Evolutionary conservation across 2,329 filamentous ascomycete species (phyloP), one percentile per base, ranked within the genome.

Genomic region (Arthroderma uncinatum): DNA sequence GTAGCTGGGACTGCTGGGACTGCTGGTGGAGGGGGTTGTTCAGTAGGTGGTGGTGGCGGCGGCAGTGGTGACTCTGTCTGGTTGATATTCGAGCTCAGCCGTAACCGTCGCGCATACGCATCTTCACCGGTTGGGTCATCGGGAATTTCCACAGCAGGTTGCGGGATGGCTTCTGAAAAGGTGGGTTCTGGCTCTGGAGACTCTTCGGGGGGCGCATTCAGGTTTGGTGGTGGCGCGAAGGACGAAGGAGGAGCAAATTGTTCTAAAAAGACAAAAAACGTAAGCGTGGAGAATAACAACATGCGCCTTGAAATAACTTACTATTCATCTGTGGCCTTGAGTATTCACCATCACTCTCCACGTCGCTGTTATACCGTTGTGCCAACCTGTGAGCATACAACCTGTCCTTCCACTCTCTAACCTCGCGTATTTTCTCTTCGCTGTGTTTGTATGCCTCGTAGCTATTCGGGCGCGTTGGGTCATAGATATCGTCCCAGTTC

Each of bases 401-500:
- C 37, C 87, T 74, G 40, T 85, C 82, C 68, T 91, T 94, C 91
- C 91, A 96, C 64, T 94, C 89, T 58, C 82, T 79, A 2, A 90
- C 81, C 68, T 94, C 89, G 16, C 80, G 76, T 59, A 91, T 82
- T 67, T 88, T 86, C 72, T 95, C 90, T 58, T 94, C 89, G 66
- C 89, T 93, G 59, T 84, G 79, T 59, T 87, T 80, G 68, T 93
- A 96, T 66, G 92, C 87, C 57, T 91, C 86, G 53, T 92, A 87
- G 63, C 84, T 90, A 40, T 88, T 94, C 7, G 91, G 90, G 39
- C 87, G 77, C 9, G 85, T 78, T 0, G 89, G 88, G 66, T 95
- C 91, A 69, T 95, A 96, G 23, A 93, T 81, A 68, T 94, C 89
- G 68, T 95, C 87, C 90, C 90, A 96, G 67, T 95, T 85, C n/a